Evolutionary conservation across 2,329 filamentous ascomycete genomes (phyloP), one percentile per base, ranked within the genome.

Genomic region (Annulohypoxylon truncatum): DNA sequence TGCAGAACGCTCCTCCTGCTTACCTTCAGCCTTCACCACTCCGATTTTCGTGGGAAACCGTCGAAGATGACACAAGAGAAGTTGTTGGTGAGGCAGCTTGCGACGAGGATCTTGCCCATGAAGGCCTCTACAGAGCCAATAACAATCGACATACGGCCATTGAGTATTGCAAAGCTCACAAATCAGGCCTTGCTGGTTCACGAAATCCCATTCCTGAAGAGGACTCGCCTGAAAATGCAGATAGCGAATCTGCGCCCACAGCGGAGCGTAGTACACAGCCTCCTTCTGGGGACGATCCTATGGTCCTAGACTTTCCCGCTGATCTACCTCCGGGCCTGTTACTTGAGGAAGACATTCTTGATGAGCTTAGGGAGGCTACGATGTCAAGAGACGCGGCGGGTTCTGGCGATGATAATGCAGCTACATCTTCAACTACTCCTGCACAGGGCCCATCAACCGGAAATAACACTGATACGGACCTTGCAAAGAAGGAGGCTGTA

Each of bases 111-210:
- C 82, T 97, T 55, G 90, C 87, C 5, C 85, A 87, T 29, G 95
- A 98, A 78, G 94, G 92, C 28, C 81, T 96, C 0, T 97, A 93
- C 77, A 89, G 95, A 58, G 92, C 92, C 73, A 91, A 93, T 73
- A 92, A 93, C 60, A 85, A 86, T 56, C 73, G 79, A 3, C 77
- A 81, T 2, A 80, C 83, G 24, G 89, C 93, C 5, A 82, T 84
- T 31, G 92, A 96, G 60, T 98, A 98, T 76, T 96, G 92, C 75
- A 83, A 82, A 60, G 87, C 89, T 12, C 87, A 92, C 64, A 81
- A 78, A 48, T 82, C 84, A 59, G 84, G 88, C 44, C 78, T 86
- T 55, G 84, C 86, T 56, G 87, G 90, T 22, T 80, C 83, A 4
- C 85, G 91, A 40, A 88, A 92, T 68, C 90, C 90, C 2, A 87